Percentiles rank a stretch among this genome's conserved stretches.
phyloP scores from a whole-genome alignment of 2,329 filamentous ascomycete species.

The Emericellopsis atlantica region DNA sequence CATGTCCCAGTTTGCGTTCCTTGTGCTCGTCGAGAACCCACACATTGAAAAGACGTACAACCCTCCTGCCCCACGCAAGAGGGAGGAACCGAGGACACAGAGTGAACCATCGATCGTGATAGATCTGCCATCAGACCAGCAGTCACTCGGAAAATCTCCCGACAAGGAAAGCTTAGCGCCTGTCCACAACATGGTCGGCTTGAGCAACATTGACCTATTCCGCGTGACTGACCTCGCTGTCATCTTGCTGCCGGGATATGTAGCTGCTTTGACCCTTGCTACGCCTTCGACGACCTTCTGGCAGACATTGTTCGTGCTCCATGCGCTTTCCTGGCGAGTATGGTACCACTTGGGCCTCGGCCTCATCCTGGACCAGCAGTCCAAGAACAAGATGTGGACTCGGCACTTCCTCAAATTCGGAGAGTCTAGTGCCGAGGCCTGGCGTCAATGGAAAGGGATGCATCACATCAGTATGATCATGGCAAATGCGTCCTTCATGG shows the following conservation, averaged over 20 bases:
- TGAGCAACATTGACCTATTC: constrained; percentile 77
- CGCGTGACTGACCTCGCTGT: constrained; percentile 75
- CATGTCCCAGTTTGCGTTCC: constrained; percentile 85
- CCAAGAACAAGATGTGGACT: constrained; percentile 86
- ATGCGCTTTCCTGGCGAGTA: constrained; percentile 72
- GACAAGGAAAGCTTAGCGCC: constrained; percentile 39
- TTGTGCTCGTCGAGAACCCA: constrained; percentile 85
- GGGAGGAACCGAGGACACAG: constrained; percentile 20
- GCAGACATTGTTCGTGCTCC: constrained; percentile 67
- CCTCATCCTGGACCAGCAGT: constrained; percentile 73
- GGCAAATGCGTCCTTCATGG: constrained; percentile 79
- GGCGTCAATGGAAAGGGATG: constrained; percentile 94
- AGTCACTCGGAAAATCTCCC: constrained; percentile 7
- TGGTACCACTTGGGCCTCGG: constrained; percentile 91
- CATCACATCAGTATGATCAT: constrained; percentile 88
- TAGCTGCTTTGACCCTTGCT: constrained; percentile 58
- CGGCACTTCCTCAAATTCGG: constrained; percentile 96
- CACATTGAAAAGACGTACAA: constrained; percentile 99
- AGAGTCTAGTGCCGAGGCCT: constrained; percentile 80
- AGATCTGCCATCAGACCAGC: constrained; percentile 12
- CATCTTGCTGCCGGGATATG: constrained; percentile 62
- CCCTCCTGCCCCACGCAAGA: constrained; percentile 63
- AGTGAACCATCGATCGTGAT: constrained; percentile 14
- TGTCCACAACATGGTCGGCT: constrained; percentile 73
- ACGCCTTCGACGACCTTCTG: constrained; percentile 67